Evolutionary conservation across 2,329 filamentous ascomycete species (phyloP).

Genomic region (Plenodomus lindquistii): DNA sequence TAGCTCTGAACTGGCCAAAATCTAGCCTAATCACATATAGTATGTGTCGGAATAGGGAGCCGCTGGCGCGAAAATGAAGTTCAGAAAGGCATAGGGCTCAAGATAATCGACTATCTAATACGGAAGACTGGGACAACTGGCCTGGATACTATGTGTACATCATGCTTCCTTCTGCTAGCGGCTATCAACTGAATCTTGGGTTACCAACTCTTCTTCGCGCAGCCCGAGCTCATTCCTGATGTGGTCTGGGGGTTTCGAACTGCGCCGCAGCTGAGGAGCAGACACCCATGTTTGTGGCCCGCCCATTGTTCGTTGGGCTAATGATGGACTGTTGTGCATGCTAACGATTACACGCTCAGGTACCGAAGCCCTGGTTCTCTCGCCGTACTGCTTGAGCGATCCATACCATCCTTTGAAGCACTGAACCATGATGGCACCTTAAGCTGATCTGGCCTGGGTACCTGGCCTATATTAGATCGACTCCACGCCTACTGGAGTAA

Average conservation of each 20-base stretch:
- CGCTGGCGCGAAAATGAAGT: no score
- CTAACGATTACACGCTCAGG: constrained; percentile 13
- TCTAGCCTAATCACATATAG: not conserved
- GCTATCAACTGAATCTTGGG: not conserved
- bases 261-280: constrained; percentile 16
- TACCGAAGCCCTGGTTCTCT: constrained; percentile 19
- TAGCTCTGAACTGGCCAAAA: no score
- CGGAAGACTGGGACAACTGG: no score
- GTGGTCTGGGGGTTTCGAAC: constrained; percentile 1
- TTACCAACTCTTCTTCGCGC: not conserved
- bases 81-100: no score
- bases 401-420: constrained; percentile 13
- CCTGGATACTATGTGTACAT: not conserved
- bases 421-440: not conserved
- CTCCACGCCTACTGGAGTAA: not conserved
- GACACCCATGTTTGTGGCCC: constrained; percentile 18
- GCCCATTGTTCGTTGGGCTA: constrained; percentile 21
- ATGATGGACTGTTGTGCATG: constrained; percentile 13
- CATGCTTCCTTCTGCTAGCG: not conserved
- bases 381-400: constrained; percentile 15
- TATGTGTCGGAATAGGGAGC: no score
- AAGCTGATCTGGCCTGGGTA: constrained; percentile 4
- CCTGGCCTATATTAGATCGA: constrained; percentile 12
- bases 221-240: not conserved
- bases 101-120: no score